Evolutionary conservation across 371 early-diverging fungal species (phyloP).

Genomic region (Mucor saturninus): DNA sequence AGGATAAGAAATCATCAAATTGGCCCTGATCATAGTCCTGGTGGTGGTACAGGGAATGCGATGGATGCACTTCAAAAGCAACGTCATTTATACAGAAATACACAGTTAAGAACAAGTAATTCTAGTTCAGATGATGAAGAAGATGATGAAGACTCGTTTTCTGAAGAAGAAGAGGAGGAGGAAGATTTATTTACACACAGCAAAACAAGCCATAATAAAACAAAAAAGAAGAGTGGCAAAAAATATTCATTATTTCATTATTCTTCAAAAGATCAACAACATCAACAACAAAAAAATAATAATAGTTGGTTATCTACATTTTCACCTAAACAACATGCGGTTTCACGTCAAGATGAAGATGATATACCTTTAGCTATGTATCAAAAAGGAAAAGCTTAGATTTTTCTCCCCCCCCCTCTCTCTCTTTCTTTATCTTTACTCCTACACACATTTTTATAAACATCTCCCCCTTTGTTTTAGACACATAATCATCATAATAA

Average conservation of each 20-base stretch:
- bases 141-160: conserved; percentile 9
- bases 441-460: no score
- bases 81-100: not conserved
- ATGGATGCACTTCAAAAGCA: conserved; percentile 16
- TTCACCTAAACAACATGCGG: conserved; percentile 3
- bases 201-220: not conserved
- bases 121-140: conserved; percentile 25
- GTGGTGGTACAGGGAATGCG: conserved; percentile 1
- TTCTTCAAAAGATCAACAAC: not conserved
- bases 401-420: not conserved
- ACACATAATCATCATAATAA: no score
- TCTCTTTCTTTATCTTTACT: no score
- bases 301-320: conserved; percentile 14
- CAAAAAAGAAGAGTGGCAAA: conserved; percentile 13
- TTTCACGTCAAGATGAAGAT: conserved; percentile 18
- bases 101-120: conserved; percentile 7
- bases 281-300: not conserved
- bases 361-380: conserved; percentile 36
- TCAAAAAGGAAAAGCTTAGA: conserved; percentile 13
- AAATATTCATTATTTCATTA: conserved; percentile 14
- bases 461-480: no score
- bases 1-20: conserved; percentile 14
- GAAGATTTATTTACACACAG: not conserved
- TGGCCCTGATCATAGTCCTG: not conserved
- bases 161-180: conserved; percentile 7